Percentiles rank a stretch among this genome's conserved stretches.
phyloP scores from a whole-genome alignment of 2,329 filamentous ascomycete genomes.

The Trichoderma simmonsii region DNA sequence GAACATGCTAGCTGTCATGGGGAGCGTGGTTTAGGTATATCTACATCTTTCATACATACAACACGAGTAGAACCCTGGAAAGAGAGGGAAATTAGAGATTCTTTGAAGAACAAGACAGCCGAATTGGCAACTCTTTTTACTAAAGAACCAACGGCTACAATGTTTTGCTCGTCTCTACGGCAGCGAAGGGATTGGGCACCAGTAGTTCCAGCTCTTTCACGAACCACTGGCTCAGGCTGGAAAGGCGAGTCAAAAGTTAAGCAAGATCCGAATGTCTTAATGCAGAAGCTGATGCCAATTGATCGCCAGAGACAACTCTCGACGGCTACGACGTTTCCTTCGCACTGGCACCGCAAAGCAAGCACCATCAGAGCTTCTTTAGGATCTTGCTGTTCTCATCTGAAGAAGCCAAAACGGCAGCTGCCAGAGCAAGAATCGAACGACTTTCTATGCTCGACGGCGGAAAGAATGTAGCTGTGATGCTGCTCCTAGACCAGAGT shows the following conservation, averaged over 20 bases:
- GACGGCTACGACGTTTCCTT: constrained; percentile 47
- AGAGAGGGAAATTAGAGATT: background rate
- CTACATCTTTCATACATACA: background rate
- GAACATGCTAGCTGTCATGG: background rate
- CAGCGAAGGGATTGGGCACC: constrained; percentile 37
- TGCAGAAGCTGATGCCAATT: constrained; percentile 7
- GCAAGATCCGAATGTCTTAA: background rate
- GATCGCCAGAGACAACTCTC: constrained; percentile 39
- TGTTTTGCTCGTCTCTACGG: constrained; percentile 41
- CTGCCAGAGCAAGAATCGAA: constrained; percentile 36
- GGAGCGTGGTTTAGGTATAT: background rate
- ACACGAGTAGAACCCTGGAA: background rate
- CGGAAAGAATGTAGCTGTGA: constrained; percentile 38
- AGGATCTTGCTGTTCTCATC: constrained; percentile 42
- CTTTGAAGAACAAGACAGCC: background rate
- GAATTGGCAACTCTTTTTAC: background rate
- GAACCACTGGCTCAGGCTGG: constrained; percentile 22
- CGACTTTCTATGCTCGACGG: constrained; percentile 41
- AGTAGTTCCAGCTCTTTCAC: constrained; percentile 28
- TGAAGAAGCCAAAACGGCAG: constrained; percentile 32
- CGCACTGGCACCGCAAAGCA: constrained; percentile 25
- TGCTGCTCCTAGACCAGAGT: constrained; percentile 42
- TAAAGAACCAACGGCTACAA: background rate
- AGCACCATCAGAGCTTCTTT: constrained; percentile 23
- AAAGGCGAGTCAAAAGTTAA: constrained; percentile 26